Base-by-base conservation (phyloP, 352 stramenopile species). In the Phytophthora citrophthora region DNA sequence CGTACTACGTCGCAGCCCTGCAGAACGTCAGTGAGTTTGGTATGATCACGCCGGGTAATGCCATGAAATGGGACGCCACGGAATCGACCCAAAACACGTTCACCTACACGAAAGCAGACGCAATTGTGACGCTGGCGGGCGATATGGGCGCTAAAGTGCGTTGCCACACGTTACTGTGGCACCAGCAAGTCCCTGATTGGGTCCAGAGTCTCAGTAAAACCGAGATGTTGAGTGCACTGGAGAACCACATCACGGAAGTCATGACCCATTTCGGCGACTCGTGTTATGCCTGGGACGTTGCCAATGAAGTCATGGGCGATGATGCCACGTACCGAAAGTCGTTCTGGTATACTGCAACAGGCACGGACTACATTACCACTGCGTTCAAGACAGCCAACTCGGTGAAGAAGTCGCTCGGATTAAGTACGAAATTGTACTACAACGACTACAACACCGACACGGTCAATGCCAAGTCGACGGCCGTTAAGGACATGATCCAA, bases 401-500 rank as follows among this genome's bases (percentile, higher is more conserved):
- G 38, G 67, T 74, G 18, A 74, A 74, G 47, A 68, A 74, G 45
- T 61, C 54, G 40, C 67, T 74, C 5, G 67, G 67, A 0, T 32
- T 74, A 1, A 71, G 18, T 1, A 61, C 55, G 2, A 70, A 70
- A 31, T 11, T 70, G 32, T 66, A 70, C 62, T 70, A 70, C 55
- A 75, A 70, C 29, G 62, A 66, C 55, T 70, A 70, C 41, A 70
- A 70, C 34, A 70, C 49, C 18, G 46, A 70, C 44, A 71, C 44
- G 16, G 61, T 75, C 23, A 75, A 71, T 46, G 61, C 67, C 55
- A 75, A 75, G 51, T 75, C 67, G 15, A 75, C 67, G 31, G 67
- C 65, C 1, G 60, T 64, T 12, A 24, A 61, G 59, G 41, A 64
- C 13, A 69, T 73, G 52, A 57, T 69, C 39, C 59, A 75, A 55